phyloP scores from a whole-genome alignment of 495 filamentous ascomycete genomes.

The Aspergillus avenaceus region DNA sequence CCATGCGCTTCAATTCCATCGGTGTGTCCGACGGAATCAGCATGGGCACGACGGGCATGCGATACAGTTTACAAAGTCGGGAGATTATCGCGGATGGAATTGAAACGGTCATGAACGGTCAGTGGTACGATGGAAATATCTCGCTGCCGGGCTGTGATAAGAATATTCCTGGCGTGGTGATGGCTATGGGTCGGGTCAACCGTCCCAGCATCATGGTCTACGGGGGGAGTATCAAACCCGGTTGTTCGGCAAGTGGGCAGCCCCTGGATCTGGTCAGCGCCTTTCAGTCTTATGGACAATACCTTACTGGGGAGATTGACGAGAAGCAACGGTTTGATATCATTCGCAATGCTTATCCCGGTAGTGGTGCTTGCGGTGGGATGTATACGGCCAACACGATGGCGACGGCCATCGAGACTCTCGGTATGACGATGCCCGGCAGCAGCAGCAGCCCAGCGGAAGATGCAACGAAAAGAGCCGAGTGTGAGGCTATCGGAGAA shows the following conservation, averaged over 20 bases:
- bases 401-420: conserved; percentile 92
- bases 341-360: conserved; percentile 90
- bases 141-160: conserved; percentile 98
- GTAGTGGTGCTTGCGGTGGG: conserved; percentile 89
- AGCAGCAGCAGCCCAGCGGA: conserved; percentile 91
- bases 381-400: conserved; percentile 99
- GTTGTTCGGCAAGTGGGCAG: conserved; percentile 69
- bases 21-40: conserved; percentile 72
- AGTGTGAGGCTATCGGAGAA: conserved; percentile 78
- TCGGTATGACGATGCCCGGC: conserved; percentile 93
- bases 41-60: conserved; percentile 71
- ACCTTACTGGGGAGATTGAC: conserved; percentile 81
- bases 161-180: conserved; percentile 98
- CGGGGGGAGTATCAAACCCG: conserved; percentile 89
- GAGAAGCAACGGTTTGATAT: conserved; percentile 92
- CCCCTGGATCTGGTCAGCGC: conserved; percentile 85
- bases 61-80: conserved; percentile 87
- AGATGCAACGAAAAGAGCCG: conserved; percentile 75
- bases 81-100: conserved; percentile 97
- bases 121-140: conserved; percentile 99
- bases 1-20: conserved; percentile 95
- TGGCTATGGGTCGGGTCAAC: conserved; percentile 96
- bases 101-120: conserved; percentile 97
- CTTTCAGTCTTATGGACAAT: conserved; percentile 98
- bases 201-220: conserved; percentile 95